These are phyloP conservation scores for Cryptosporidium bovis DNA, from an alignment of 169 alveolate genomes.

Conservation along the genomic window DNA sequence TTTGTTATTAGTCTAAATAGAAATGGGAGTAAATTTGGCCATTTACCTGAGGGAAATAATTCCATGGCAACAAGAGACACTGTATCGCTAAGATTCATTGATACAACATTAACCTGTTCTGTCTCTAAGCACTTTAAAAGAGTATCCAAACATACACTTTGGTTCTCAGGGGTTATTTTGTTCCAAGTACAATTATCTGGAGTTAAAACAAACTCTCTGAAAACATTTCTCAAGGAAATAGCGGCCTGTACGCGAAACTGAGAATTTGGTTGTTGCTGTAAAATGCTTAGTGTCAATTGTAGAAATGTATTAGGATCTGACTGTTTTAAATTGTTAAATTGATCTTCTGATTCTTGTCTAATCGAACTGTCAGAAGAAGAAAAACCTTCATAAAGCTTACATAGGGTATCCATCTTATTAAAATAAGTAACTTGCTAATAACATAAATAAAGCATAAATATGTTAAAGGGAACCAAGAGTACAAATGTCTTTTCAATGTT, in stretches of 20 bases:
- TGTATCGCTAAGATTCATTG: constrained; percentile 64
- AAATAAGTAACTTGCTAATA: too few species aligned
- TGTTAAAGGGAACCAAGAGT: neutral
- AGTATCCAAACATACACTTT: constrained; percentile 30
- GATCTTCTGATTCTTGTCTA: constrained; percentile 71
- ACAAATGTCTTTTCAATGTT: neutral
- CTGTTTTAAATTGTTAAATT: constrained; percentile 59
- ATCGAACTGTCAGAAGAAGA: constrained; percentile 66
- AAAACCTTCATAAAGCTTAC: constrained; percentile 69
- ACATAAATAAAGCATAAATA: too few species aligned
- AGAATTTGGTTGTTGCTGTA: constrained; percentile 70
- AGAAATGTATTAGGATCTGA: constrained; percentile 68
- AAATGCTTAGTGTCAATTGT: constrained; percentile 47
- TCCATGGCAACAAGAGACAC: constrained; percentile 73
- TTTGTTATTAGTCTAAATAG: constrained; percentile 58
- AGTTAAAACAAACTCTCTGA: constrained; percentile 64
- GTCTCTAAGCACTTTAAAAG: constrained; percentile 58
- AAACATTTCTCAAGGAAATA: constrained; percentile 59
- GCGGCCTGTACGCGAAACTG: constrained; percentile 74
- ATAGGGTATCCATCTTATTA: constrained; percentile 51
- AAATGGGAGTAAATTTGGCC: constrained; percentile 69
- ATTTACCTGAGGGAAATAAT: constrained; percentile 48
- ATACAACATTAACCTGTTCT: constrained; percentile 70
- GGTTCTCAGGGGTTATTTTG: constrained; percentile 52
- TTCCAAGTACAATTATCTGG: constrained; percentile 69